Base-by-base conservation (phyloP, 257 asterid species). In the Penstemon newberryi region DNA sequence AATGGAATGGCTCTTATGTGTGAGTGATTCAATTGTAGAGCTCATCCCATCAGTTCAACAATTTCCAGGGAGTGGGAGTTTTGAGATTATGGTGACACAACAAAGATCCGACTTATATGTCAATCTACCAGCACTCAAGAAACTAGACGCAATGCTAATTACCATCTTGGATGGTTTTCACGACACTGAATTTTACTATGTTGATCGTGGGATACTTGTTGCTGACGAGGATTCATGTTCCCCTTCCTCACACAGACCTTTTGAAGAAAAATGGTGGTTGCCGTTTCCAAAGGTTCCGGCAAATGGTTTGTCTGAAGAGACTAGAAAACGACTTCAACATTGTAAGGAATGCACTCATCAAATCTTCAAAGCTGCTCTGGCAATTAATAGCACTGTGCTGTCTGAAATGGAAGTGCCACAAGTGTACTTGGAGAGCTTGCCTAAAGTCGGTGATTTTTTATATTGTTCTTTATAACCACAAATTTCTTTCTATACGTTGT, bases 1-100 rank as follows among this genome's bases (percentile, higher is more conserved):
- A 73, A 93, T 93, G 89, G 96, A 88, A 33, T 88, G 97, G 97
- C 97, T 93, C 58, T 75, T 90, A n/a, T 88, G 89, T 7, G 97
- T 90, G n/a, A 85, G 88, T 47, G 95, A 88, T 67, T 87, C 92
- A 56, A 90, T 93, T 9, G 92, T 93, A 3, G 99, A 93, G 84
- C 91, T 93, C 42, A 81, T 90, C 70, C 97, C 99, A 7, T 81
- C 97, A 0, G 82, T 85, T 72, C 96, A 93, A 73, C 91, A 87
- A 73, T 78, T 81, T 63, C 89, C 96, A 5, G 87, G 88, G 50
- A 82, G 97, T n/a, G 85, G 85, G 46, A 84, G 82, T 60, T 82
- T 82, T 8, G 99, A 93, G 73, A 85, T 93, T 38, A 93, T 93
- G 99, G 92, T 85, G 70, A 66, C 95, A 63, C 94, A 82, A 63